Conservation (phyloP, 345 rosid genomes). For the Lenwebbia sp. region DNA sequence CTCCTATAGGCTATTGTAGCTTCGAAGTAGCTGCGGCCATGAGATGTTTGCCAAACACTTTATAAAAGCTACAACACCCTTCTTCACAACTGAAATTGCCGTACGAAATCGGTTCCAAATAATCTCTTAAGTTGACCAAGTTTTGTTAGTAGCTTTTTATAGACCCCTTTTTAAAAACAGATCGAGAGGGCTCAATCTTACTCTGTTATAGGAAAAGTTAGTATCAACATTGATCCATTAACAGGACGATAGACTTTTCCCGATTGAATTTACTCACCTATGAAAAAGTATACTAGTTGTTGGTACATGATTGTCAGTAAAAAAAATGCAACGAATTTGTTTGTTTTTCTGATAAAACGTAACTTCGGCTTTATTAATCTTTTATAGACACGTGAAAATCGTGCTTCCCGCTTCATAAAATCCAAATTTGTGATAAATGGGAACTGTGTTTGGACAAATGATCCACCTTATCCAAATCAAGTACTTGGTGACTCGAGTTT, state of each 20-base stretch:
- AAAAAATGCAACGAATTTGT: background rate
- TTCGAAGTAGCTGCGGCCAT: background rate
- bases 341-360: background rate
- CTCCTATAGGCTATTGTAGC: background rate
- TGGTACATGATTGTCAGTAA: background rate
- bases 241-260: background rate
- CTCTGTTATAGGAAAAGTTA: too few relatives aligned
- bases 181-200: too few relatives aligned
- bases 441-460: background rate
- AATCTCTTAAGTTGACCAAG: background rate
- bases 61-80: background rate
- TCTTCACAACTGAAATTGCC: background rate
- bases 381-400: background rate
- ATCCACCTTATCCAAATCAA: background rate
- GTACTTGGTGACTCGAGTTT: background rate
- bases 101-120: background rate
- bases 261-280: background rate
- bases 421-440: background rate
- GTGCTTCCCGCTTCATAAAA: background rate
- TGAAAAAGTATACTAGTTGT: background rate
- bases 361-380: background rate
- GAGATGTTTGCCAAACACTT: background rate
- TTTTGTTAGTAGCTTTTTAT: background rate
- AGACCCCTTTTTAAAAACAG: background rate
- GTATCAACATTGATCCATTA: too few relatives aligned